These are phyloP conservation scores for Eucalyptus leucophloia DNA, from an alignment of 345 rosid species.

Conservation along the genomic window DNA sequence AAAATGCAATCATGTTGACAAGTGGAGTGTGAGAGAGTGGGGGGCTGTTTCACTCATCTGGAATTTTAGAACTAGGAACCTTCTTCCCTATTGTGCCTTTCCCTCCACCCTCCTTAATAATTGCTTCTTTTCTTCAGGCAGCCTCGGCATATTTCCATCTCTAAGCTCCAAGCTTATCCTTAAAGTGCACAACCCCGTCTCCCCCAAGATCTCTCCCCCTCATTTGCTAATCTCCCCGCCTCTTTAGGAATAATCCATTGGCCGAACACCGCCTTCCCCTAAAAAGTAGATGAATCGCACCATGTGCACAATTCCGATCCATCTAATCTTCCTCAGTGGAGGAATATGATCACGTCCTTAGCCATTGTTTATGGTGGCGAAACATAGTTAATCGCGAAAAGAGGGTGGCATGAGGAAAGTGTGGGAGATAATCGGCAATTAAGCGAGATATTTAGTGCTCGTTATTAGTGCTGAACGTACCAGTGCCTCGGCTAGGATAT, in stretches of 20 bases:
- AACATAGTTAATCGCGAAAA: neutral
- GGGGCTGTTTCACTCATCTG: neutral
- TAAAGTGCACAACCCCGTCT: neutral
- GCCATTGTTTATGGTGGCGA: neutral
- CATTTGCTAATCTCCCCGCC: neutral
- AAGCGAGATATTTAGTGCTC: neutral
- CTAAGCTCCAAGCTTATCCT: neutral
- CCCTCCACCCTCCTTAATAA: neutral
- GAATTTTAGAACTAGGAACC: neutral
- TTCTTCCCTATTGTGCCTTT: neutral
- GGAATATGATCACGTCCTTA: neutral
- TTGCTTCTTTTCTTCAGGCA: neutral
- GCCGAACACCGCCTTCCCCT: neutral
- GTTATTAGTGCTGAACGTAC: neutral
- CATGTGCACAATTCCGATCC: neutral
- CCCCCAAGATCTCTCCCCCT: neutral
- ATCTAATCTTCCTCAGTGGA: neutral
- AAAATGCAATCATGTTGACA: neutral
- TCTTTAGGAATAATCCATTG: neutral
- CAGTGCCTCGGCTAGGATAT: neutral
- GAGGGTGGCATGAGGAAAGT: neutral
- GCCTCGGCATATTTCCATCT: neutral
- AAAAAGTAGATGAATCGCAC: neutral
- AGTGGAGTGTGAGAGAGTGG: neutral
- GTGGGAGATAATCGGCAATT: neutral